phyloP scores from a whole-genome alignment of 2,329 filamentous ascomycete genomes.

The Rachicladosporium sp. region DNA sequence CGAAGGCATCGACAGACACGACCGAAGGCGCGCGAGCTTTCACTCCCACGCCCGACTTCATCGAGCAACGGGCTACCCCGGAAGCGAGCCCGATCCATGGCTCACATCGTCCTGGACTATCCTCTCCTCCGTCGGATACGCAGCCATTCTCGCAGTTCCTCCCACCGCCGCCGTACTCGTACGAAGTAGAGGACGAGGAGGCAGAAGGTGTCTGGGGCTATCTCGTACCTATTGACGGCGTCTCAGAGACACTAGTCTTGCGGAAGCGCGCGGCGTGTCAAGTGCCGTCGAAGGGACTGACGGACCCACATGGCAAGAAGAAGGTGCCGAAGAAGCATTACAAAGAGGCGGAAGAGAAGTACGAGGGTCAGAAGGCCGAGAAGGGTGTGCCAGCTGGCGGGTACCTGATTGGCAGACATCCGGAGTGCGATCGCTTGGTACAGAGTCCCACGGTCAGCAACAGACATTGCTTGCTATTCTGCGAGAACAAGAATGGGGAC shows the following conservation, averaged over 20 bases:
- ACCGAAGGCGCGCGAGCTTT: conserved; percentile 1
- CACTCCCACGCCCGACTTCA: conserved; percentile 4
- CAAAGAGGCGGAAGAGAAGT: conserved; percentile 49
- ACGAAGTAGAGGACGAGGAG: conserved; percentile 75
- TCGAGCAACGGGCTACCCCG: conserved; percentile 35
- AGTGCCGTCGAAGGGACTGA: conserved; percentile 32
- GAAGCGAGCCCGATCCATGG: conserved; percentile 20
- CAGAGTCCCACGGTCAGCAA: conserved; percentile 77
- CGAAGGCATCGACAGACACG: conserved; percentile 44
- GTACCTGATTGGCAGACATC: conserved; percentile 83
- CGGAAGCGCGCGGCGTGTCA: conserved; percentile 62
- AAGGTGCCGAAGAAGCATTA: conserved; percentile 37
- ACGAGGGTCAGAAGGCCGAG: conserved; percentile 38
- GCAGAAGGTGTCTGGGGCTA: conserved; percentile 93
- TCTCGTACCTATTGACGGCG: conserved; percentile 61
- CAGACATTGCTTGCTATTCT: conserved; percentile 61
- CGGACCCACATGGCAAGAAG: conserved; percentile 9
- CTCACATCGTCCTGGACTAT: conserved; percentile 31
- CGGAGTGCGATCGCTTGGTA: conserved; percentile 67
- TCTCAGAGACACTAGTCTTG: conserved; percentile 52
- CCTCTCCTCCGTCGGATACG: conserved; percentile 62
- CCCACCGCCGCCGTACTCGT: conserved; percentile 56
- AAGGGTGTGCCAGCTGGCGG: conserved; percentile 59
- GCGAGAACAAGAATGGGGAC: conserved; percentile 46
- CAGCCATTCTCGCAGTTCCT: conserved; percentile 72